Base-by-base conservation (phyloP, 345 rosid genomes). In the Chamaenerion angustifolium region DNA sequence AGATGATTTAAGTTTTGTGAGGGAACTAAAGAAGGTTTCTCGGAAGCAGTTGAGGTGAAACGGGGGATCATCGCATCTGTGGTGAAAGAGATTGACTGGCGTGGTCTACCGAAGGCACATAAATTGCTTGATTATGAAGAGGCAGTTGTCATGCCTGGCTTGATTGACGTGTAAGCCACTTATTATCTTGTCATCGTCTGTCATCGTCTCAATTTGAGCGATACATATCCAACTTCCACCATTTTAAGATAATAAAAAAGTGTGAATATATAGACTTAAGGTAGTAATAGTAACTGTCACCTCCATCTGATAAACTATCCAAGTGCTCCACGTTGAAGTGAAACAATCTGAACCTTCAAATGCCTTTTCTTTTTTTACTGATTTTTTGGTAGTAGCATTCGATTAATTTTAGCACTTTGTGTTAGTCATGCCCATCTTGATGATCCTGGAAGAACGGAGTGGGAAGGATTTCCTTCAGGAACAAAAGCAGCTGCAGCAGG, bases 401-500 rank as follows among this genome's bases (percentile, higher is more conserved):
- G 1, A 3, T 14, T 17, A 42, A 0, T 49, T 15, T 4, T 14
- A 16, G 40, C 17, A 62, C n/a, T 54, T 35, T 12, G 15, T 64
- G 48, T 45, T 69, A 92, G 98, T 49, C 98, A 92, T 72, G 82
- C 72, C 0, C 98, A 92, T 74, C 89, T 87, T 60, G 93, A 92
- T 76, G 98, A 87, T 68, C 98, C 98, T n/a, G 95, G 96, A 56
- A 82, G 89, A 73, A 58, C 77, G 64, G 95, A 92, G 48, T 92
- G 96, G 98, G 96, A 92, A 78, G 98, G 98, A 21, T 92, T 84
- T 72, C 78, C 83, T 57, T 78, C 98, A 14, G 96, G 98, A 52
- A 92, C 98, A 49, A 83, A 71, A 65, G 98, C 98, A 49, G 96
- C 98, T 58, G 95, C 95, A 60, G 98, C 98, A 58, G 93, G 96